A percentile compares a stretch with the other conserved stretches of the same genome.
These are phyloP conservation scores for Aspergillus latus DNA, from an alignment of 2,329 filamentous ascomycete species.

Conservation along the genomic window DNA sequence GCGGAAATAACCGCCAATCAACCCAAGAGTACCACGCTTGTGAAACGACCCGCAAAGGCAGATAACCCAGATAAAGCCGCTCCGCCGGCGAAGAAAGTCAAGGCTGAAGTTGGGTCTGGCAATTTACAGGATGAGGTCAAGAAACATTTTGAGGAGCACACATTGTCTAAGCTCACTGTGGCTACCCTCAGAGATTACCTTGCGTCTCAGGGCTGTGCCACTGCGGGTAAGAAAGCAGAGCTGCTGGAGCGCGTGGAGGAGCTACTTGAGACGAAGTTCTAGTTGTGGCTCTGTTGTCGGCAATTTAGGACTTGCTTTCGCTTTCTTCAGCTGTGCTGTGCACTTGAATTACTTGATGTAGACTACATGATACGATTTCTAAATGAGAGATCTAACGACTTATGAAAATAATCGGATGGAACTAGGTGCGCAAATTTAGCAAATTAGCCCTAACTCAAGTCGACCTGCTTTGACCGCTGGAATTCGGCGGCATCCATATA, in stretches of 20 bases:
- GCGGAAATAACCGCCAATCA: slow-evolving; percentile 41
- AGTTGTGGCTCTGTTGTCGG: not conserved
- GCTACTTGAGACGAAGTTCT: slow-evolving; percentile 47
- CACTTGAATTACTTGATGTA: slow-evolving; percentile 39
- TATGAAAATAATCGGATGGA: not conserved
- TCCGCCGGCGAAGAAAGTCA: slow-evolving; percentile 48
- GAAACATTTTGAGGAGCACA: slow-evolving; percentile 43
- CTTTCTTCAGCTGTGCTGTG: slow-evolving; percentile 38
- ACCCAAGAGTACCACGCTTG: slow-evolving; percentile 46
- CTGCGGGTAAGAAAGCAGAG: slow-evolving; percentile 51
- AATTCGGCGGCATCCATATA: too few relatives aligned
- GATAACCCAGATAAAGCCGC: slow-evolving; percentile 27
- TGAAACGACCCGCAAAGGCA: slow-evolving; percentile 47
- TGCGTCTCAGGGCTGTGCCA: slow-evolving; percentile 42
- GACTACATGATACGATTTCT: not conserved
- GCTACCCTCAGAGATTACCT: slow-evolving; percentile 50
- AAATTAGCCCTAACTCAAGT: not conserved
- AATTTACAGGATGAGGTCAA: slow-evolving; percentile 42
- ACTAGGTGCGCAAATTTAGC: not conserved
- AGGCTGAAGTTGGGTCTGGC: slow-evolving; percentile 34
- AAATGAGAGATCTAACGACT: not conserved
- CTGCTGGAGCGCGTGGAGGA: slow-evolving; percentile 52
- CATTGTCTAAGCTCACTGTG: slow-evolving; percentile 50
- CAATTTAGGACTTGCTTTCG: slow-evolving; percentile 46
- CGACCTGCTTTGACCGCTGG: too few relatives aligned